Percentiles rank a stretch among this genome's conserved stretches.
Evolutionary conservation across 345 rosid genomes (phyloP).

Genomic region (Odontarrhena argentea): DNA sequence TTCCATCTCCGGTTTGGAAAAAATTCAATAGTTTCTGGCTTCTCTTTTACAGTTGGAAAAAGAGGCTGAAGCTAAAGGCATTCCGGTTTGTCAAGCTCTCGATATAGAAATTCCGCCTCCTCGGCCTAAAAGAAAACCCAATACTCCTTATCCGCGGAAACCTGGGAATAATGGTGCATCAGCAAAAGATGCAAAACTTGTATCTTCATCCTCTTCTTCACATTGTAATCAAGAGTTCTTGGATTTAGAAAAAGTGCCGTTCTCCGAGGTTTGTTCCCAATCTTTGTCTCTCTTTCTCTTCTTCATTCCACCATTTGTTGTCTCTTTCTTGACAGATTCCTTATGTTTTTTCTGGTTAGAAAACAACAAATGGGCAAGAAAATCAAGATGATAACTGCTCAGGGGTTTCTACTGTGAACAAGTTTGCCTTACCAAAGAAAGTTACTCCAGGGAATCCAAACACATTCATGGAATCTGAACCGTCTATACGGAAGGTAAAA

Average conservation of each 20-base stretch:
- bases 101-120: conserved; percentile 98
- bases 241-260: conserved; percentile 70
- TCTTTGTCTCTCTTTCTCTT: conserved; percentile 6
- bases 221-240: conserved; percentile 45
- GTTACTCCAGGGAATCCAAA: conserved; percentile 42
- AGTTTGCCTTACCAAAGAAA: conserved; percentile 47
- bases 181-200: conserved; percentile 63
- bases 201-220: conserved; percentile 51
- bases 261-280: conserved; percentile 54
- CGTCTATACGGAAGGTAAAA: conserved; percentile 51
- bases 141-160: conserved; percentile 94
- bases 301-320: neutral
- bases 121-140: conserved; percentile 94
- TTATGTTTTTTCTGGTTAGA: conserved; percentile 45
- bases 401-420: conserved; percentile 57
- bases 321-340: conserved; percentile 22
- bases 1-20: conserved; percentile 17
- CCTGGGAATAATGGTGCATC: conserved; percentile 45
- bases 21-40: conserved; percentile 16
- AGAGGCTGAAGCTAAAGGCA: conserved; percentile 89
- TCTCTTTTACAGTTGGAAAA: conserved; percentile 72
- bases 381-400: conserved; percentile 72
- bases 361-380: conserved; percentile 51
- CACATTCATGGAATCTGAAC: conserved; percentile 61
- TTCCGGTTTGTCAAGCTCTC: conserved; percentile 73